Percentiles rank a stretch among this genome's conserved stretches.
Conservation (phyloP, 768 basidiomycete species). For the Leucocoprinus birnbaumii region DNA sequence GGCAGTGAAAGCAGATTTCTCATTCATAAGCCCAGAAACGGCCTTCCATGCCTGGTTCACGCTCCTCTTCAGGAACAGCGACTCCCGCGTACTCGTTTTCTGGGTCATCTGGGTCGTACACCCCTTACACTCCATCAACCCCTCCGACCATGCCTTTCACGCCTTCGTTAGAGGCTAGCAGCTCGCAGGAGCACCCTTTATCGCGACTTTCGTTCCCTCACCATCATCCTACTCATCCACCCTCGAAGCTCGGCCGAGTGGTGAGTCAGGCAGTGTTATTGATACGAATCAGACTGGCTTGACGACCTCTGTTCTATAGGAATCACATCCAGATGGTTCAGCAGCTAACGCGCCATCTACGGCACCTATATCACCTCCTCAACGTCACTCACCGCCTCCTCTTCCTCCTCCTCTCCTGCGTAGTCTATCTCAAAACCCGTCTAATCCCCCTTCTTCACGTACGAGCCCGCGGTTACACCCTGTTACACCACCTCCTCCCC, state of each 20-base stretch:
- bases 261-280: constrained; percentile 22
- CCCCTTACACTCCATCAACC: constrained; percentile 29
- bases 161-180: constrained; percentile 19
- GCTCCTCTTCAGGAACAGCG: constrained; percentile 48
- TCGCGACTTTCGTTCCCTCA: constrained; percentile 22
- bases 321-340: constrained; percentile 13
- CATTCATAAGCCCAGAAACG: constrained; percentile 41
- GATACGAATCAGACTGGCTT: constrained; percentile 4
- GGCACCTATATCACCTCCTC: background rate
- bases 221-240: constrained; percentile 26
- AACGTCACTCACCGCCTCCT: background rate
- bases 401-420: constrained; percentile 8
- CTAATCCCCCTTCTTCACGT: constrained; percentile 1
- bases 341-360: background rate
- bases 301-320: background rate
- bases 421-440: constrained; percentile 2
- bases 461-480: constrained; percentile 6
- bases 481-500: background rate
- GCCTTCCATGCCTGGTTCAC: constrained; percentile 37
- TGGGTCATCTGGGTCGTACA: constrained; percentile 25
- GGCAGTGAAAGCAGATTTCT: constrained; percentile 11
- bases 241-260: constrained; percentile 32
- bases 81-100: constrained; percentile 40
- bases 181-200: constrained; percentile 25
- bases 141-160: constrained; percentile 22